Evolutionary conservation across 306 rosid species (phyloP).

Genomic region (Rosa lucieae): DNA sequence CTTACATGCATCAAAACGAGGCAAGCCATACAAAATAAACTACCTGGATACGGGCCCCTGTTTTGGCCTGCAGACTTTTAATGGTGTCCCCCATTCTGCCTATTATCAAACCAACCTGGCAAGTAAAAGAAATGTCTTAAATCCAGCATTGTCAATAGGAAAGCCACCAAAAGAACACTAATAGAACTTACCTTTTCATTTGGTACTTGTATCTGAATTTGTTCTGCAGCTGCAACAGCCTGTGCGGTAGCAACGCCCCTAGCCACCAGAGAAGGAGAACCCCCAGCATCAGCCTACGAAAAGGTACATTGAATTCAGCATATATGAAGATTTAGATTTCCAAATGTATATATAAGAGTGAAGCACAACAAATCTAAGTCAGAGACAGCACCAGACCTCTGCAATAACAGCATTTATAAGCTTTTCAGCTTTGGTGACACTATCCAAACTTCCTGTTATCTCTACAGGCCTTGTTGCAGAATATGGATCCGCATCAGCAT

Average conservation of each 20-base stretch:
- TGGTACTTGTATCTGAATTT: slow-evolving; percentile 93
- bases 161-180: slow-evolving; percentile 20
- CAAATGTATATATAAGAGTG: not conserved
- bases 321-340: not conserved
- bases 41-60: slow-evolving; percentile 99
- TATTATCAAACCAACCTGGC: slow-evolving; percentile 93
- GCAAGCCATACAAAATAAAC: slow-evolving; percentile 44
- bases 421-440: slow-evolving; percentile 83
- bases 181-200: slow-evolving; percentile 71
- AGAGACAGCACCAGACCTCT: slow-evolving; percentile 51
- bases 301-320: slow-evolving; percentile 17
- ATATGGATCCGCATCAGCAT: slow-evolving; percentile 77
- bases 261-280: slow-evolving; percentile 94
- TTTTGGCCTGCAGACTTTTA: slow-evolving; percentile 82
- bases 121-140: slow-evolving; percentile 10
- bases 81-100: slow-evolving; percentile 99
- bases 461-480: slow-evolving; percentile 76
- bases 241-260: slow-evolving; percentile 81
- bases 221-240: slow-evolving; percentile 76
- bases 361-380: not conserved
- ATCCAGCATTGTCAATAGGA: not conserved
- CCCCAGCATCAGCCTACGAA: slow-evolving; percentile 97
- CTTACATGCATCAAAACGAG: not conserved
- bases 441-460: slow-evolving; percentile 72
- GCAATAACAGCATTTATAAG: slow-evolving; percentile 88